A percentile compares a stretch with the other conserved stretches of the same genome.
phyloP scores from a whole-genome alignment of 129 eudicot species.

The Dittrichia graveolens region DNA sequence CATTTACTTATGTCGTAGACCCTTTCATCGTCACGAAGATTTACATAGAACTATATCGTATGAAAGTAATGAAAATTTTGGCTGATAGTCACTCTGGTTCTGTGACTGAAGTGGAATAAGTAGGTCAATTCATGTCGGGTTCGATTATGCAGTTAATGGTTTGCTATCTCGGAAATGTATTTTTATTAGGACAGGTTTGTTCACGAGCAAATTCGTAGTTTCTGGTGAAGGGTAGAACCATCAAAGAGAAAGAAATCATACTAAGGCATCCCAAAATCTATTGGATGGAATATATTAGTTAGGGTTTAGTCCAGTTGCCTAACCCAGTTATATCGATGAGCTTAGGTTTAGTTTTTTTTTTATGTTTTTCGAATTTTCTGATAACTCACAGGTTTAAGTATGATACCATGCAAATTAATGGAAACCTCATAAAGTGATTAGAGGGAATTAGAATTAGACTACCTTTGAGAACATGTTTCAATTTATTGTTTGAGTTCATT shows the following conservation, averaged over 20 bases:
- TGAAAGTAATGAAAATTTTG: neutral
- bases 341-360: no score
- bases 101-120: neutral
- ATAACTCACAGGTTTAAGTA: no score
- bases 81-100: neutral
- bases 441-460: neutral
- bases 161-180: neutral
- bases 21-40: neutral
- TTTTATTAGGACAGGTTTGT: neutral
- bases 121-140: slow-evolving; percentile 15
- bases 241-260: no score
- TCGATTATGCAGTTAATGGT: neutral
- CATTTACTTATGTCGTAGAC: no score
- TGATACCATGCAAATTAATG: no score
- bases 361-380: no score
- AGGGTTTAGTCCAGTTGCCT: no score
- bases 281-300: no score
- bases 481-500: neutral
- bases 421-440: no score
- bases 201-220: neutral
- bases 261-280: no score
- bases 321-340: no score
- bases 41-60: neutral
- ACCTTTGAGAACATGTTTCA: neutral
- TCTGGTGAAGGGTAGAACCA: no score